phyloP scores from a whole-genome alignment of 2,329 filamentous ascomycete genomes.

The Davidsoniella eucalypti region DNA sequence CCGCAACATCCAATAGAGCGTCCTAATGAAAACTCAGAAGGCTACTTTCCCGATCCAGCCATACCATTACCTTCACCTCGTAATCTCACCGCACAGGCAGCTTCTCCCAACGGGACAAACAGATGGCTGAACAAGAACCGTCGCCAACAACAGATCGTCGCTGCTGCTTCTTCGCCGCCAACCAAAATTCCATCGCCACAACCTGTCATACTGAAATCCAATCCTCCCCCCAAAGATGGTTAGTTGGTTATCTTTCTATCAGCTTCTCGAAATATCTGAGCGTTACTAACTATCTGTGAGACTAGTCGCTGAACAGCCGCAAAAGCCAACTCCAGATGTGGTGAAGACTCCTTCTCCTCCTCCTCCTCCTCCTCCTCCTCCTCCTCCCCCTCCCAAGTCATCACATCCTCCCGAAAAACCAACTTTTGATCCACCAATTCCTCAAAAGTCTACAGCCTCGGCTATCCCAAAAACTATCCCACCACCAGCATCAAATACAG shows the following conservation, averaged over 20 bases:
- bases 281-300: not conserved
- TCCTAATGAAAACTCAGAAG: slow-evolving; percentile 18
- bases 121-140: not conserved
- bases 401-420: no score
- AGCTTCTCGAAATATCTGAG: no score
- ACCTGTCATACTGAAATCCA: not conserved
- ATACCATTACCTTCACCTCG: slow-evolving; percentile 14
- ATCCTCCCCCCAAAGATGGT: no score
- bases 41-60: slow-evolving; percentile 8
- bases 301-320: not conserved
- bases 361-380: no score
- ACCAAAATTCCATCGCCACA: slow-evolving; percentile 14
- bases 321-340: no score
- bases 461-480: no score
- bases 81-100: slow-evolving; percentile 19
- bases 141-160: not conserved
- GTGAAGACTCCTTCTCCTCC: no score
- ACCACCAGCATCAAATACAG: no score
- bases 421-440: no score
- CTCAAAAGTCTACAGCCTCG: no score
- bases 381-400: no score
- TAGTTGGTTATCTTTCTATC: no score
- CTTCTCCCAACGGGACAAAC: slow-evolving; percentile 21
- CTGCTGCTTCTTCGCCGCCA: slow-evolving; percentile 19
- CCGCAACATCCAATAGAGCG: slow-evolving; percentile 25